A percentile compares a stretch with the other conserved stretches of the same genome.
Conservation (phyloP, 148 eudicot species). For the Dianthus caryophyllus region DNA sequence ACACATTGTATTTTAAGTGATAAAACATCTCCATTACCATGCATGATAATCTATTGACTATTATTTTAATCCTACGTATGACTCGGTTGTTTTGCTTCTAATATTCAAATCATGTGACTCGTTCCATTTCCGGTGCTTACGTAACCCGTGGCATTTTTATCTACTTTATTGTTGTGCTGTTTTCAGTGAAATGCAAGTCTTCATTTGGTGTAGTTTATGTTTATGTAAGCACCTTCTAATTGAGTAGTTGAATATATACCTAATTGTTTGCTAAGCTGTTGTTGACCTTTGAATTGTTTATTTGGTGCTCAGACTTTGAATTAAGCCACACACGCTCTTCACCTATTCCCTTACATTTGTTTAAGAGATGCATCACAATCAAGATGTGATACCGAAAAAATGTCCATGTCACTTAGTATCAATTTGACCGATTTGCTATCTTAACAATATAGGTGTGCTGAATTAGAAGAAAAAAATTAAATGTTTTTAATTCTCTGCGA, state of each 20-base stretch:
- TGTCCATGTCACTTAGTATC: constrained; percentile 4
- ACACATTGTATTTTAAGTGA: too few species aligned
- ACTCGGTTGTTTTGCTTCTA: too few species aligned
- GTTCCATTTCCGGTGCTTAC: background rate
- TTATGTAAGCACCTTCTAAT: constrained; percentile 3
- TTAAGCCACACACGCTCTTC: too few species aligned
- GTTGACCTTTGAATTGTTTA: too few species aligned
- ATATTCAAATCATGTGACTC: background rate
- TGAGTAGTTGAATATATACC: background rate
- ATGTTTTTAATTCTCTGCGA: background rate
- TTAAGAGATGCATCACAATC: background rate
- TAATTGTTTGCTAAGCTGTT: constrained; percentile 10
- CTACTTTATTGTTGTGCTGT: background rate
- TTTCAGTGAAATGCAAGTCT: background rate
- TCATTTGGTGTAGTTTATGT: background rate
- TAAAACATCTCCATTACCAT: too few species aligned
- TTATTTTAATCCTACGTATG: too few species aligned
- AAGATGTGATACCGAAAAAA: constrained; percentile 11
- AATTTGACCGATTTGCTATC: background rate
- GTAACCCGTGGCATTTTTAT: background rate
- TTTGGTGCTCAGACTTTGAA: too few species aligned
- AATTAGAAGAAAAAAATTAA: background rate
- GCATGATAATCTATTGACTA: too few species aligned
- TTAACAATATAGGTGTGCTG: background rate
- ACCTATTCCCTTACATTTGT: constrained; percentile 6